Evolutionary conservation across 805 yeast genomes (phyloP).

Genomic region (Ogataea sp.): DNA sequence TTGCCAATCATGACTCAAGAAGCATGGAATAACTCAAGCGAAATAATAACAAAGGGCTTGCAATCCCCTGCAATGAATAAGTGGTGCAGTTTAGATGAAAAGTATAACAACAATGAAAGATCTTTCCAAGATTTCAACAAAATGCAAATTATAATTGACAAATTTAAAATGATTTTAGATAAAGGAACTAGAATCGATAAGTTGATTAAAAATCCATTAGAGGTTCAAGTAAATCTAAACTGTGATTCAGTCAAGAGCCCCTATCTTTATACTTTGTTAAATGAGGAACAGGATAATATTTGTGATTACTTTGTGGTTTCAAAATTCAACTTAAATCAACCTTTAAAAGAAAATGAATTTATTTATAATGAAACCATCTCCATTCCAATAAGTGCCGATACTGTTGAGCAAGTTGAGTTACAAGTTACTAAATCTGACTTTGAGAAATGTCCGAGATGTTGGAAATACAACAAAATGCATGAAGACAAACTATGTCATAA

Average conservation of each 20-base stretch:
- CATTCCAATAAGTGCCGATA: not conserved
- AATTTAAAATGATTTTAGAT: constrained; percentile 46
- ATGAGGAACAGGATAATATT: constrained; percentile 33
- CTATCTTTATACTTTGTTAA: constrained; percentile 10
- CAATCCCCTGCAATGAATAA: constrained; percentile 42
- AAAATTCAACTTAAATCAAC: constrained; percentile 32
- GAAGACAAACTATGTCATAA: constrained; percentile 56
- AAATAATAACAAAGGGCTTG: constrained; percentile 14
- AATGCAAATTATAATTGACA: constrained; percentile 40
- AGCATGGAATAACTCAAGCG: constrained; percentile 61
- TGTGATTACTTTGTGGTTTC: constrained; percentile 61
- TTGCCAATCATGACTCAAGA: constrained; percentile 83
- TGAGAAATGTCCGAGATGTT: constrained; percentile 86
- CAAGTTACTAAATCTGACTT: constrained; percentile 21
- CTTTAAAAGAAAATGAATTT: constrained; percentile 1
- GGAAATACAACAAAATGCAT: constrained; percentile 60
- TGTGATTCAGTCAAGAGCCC: constrained; percentile 8
- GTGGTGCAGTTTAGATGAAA: constrained; percentile 30
- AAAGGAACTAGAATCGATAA: constrained; percentile 43
- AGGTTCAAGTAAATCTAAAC: constrained; percentile 37
- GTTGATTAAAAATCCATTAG: constrained; percentile 50
- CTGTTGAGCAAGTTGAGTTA: constrained; percentile 19
- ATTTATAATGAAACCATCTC: constrained; percentile 10
- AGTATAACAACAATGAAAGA: constrained; percentile 24
- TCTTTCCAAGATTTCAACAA: constrained; percentile 36